Percentiles rank a stretch among this genome's conserved stretches.
Evolutionary conservation across 176 grass and related monocot genomes (phyloP).

Genomic region (Oryza meyeriana): DNA sequence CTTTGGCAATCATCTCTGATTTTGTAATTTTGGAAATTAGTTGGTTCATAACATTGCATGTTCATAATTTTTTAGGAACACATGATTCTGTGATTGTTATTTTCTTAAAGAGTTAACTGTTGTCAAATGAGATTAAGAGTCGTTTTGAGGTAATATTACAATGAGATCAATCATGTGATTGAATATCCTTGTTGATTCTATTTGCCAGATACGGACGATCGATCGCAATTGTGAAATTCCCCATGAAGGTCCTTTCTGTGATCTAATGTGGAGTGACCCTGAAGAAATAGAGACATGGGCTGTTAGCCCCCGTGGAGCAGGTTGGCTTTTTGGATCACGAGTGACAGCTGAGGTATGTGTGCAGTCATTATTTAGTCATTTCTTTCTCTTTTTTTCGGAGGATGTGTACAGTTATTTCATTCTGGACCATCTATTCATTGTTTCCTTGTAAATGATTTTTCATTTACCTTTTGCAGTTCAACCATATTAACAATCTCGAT

Average conservation of each 20-base stretch:
- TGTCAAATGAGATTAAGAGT: neutral
- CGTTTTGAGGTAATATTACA: neutral
- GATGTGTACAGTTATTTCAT: conserved; percentile 6
- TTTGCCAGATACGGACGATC: conserved; percentile 76
- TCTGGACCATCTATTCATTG: neutral
- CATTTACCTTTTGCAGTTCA: conserved; percentile 62
- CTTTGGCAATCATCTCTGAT: neutral
- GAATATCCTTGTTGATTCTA: conserved; percentile 8
- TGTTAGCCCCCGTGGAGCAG: conserved; percentile 94
- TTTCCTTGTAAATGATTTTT: neutral
- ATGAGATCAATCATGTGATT: conserved; percentile 1
- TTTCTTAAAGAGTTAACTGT: neutral
- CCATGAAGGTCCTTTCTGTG: conserved; percentile 94
- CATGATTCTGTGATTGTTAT: neutral
- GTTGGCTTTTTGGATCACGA: conserved; percentile 94
- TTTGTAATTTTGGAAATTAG: neutral
- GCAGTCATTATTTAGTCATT: neutral
- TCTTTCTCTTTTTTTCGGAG: neutral
- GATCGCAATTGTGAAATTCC: conserved; percentile 99
- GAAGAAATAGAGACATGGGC: conserved; percentile 99
- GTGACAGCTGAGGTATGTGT: conserved; percentile 88
- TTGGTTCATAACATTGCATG: neutral
- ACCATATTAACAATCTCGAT: conserved; percentile 91
- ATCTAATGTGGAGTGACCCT: conserved; percentile 99
- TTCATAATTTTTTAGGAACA: neutral